Conservation (phyloP, 2,329 filamentous ascomycete genomes). For the Dactylellina haptotyla region DNA sequence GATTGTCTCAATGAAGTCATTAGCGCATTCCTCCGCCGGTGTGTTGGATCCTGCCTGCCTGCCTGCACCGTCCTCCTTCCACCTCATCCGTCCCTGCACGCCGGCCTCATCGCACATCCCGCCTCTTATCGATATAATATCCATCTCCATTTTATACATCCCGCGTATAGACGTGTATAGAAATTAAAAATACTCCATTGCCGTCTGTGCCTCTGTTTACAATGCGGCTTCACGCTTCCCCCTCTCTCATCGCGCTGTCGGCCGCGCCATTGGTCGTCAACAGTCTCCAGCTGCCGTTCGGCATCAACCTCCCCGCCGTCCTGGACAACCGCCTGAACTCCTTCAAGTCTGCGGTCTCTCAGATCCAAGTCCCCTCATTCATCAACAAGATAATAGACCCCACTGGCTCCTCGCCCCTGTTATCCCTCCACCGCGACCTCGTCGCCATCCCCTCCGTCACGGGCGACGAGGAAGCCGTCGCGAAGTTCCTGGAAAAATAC, state of each 20-base stretch:
- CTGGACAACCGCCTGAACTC: constrained; percentile 35
- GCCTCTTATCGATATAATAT: neutral
- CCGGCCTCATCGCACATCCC: neutral
- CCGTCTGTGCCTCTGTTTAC: too few relatives aligned
- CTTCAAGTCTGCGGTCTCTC: constrained; percentile 25
- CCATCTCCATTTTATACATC: too few relatives aligned
- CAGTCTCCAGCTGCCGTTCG: constrained; percentile 49
- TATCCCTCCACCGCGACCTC: constrained; percentile 79
- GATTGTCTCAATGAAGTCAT: constrained; percentile 35
- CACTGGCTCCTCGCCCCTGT: constrained; percentile 64
- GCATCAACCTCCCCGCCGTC: constrained; percentile 27
- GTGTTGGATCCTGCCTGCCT: constrained; percentile 23
- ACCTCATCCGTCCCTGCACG: neutral
- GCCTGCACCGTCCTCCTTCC: neutral
- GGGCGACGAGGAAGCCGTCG: constrained; percentile 74
- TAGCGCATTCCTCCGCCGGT: neutral
- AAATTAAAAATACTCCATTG: neutral
- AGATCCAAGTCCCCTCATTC: constrained; percentile 46
- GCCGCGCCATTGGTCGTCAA: constrained; percentile 42
- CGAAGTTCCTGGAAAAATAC: constrained; percentile 74
- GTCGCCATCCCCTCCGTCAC: constrained; percentile 77
- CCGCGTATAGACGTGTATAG: too few relatives aligned
- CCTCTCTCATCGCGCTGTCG: constrained; percentile 39
- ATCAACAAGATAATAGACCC: constrained; percentile 48
- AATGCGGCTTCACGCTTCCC: constrained; percentile 45